phyloP scores from a whole-genome alignment of 2,329 filamentous ascomycete genomes.

The Bertia moriformis region DNA sequence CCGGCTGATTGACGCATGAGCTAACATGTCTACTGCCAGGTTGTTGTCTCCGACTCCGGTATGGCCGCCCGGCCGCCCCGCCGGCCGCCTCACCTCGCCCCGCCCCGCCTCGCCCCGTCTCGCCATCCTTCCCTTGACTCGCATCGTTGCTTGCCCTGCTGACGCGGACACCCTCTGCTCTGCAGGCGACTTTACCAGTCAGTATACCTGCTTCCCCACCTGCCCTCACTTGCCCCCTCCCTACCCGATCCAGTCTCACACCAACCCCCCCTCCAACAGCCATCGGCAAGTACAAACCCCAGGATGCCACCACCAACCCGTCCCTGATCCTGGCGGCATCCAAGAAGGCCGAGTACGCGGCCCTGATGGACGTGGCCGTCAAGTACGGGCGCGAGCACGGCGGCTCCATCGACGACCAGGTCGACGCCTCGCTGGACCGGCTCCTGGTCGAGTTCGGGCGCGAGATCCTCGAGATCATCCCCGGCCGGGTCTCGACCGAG shows the following conservation, averaged over 20 bases:
- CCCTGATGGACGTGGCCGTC: slow-evolving; percentile 75
- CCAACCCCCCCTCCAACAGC: slow-evolving; percentile 32
- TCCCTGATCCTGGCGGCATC: slow-evolving; percentile 95
- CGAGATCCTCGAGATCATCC: slow-evolving; percentile 92
- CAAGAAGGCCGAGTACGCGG: slow-evolving; percentile 93
- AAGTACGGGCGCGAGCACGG: slow-evolving; percentile 70
- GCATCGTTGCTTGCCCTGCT: no score
- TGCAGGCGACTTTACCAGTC: slow-evolving; percentile 63
- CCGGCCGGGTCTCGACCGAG: slow-evolving; percentile 97
- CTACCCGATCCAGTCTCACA: slow-evolving; percentile 2
- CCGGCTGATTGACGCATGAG: no score
- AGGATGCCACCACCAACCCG: slow-evolving; percentile 99
- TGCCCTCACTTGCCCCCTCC: slow-evolving; percentile 4
- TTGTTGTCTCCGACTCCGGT: slow-evolving; percentile 95
- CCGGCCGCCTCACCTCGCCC: slow-evolving; percentile 8
- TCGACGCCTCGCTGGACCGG: slow-evolving; percentile 79
- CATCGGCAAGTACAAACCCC: slow-evolving; percentile 98
- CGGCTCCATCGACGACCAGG: slow-evolving; percentile 60
- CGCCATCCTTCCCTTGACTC: no score
- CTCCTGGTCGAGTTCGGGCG: slow-evolving; percentile 96
- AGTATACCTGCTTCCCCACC: slow-evolving; percentile 30
- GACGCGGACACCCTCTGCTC: neutral
- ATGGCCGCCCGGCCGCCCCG: slow-evolving; percentile 23
- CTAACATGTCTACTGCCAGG: no score
- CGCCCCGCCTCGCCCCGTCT: slow-evolving; percentile 14